phyloP scores from a whole-genome alignment of 2,329 filamentous ascomycete genomes.

The Diplodia corticola region DNA sequence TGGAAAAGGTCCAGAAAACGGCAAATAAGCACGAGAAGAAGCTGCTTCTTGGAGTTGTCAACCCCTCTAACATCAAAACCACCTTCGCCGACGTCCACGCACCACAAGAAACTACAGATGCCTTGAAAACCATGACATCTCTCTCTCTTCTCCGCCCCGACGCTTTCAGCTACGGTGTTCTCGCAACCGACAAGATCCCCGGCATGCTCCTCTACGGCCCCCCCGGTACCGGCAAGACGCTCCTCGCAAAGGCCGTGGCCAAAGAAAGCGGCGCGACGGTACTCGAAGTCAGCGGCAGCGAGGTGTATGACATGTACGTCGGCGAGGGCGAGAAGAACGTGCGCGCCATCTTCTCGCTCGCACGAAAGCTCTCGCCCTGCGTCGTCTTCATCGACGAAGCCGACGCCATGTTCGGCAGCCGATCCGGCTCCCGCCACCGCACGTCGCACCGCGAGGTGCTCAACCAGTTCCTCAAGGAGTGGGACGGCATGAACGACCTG shows the following conservation, averaged over 20 bases:
- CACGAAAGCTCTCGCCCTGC: constrained; percentile 86
- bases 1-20: constrained; percentile 23
- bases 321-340: constrained; percentile 97
- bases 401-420: constrained; percentile 83
- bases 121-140: constrained; percentile 84
- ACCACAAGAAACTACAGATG: constrained; percentile 77
- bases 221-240: constrained; percentile 68
- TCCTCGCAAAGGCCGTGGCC: constrained; percentile 64
- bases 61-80: constrained; percentile 77
- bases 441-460: constrained; percentile 83
- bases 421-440: constrained; percentile 65
- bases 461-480: constrained; percentile 95
- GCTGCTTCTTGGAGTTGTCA: constrained; percentile 77
- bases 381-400: constrained; percentile 98
- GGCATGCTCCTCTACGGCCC: constrained; percentile 87
- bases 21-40: constrained; percentile 77
- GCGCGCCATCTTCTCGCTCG: constrained; percentile 84
- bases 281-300: constrained; percentile 84
- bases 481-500: constrained; percentile 84
- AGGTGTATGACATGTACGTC: constrained; percentile 94
- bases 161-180: constrained; percentile 92
- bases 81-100: constrained; percentile 88
- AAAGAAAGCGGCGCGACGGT: constrained; percentile 67
- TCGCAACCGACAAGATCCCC: constrained; percentile 86
- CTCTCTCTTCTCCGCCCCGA: constrained; percentile 85